Evolutionary conservation across 306 rosid genomes (phyloP).

Genomic region (Adenanthera pavonina): DNA sequence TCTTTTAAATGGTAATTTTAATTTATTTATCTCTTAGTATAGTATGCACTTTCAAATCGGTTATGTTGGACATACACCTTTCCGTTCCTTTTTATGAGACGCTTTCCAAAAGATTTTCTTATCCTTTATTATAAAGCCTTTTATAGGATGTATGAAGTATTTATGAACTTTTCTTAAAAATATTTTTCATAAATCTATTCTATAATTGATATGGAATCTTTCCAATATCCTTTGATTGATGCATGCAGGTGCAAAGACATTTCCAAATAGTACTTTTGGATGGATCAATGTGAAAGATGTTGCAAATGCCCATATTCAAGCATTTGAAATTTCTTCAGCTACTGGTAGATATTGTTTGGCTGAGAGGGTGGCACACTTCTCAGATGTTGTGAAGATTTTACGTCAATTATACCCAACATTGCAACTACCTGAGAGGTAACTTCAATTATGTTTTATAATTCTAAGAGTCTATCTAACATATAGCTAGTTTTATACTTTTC

Average conservation of each 20-base stretch:
- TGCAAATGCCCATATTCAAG: slow-evolving; percentile 73
- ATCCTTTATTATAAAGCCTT: too few relatives aligned
- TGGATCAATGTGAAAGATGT: slow-evolving; percentile 80
- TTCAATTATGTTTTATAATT: slow-evolving; percentile 2
- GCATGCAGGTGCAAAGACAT: slow-evolving; percentile 66
- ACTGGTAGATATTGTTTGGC: slow-evolving; percentile 70
- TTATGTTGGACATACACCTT: too few relatives aligned
- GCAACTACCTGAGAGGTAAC: slow-evolving; percentile 64
- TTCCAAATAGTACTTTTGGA: slow-evolving; percentile 52
- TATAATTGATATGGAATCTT: background rate
- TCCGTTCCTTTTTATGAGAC: too few relatives aligned
- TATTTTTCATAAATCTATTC: too few relatives aligned
- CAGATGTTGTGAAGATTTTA: slow-evolving; percentile 56
- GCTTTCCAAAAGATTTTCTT: too few relatives aligned
- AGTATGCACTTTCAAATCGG: too few relatives aligned
- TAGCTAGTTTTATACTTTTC: background rate
- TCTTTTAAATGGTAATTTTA: background rate
- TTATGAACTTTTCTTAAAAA: too few relatives aligned
- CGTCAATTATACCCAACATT: slow-evolving; percentile 56
- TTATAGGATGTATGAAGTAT: too few relatives aligned
- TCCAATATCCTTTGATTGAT: background rate
- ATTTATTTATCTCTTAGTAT: too few relatives aligned
- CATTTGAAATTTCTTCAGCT: slow-evolving; percentile 72
- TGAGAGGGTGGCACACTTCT: slow-evolving; percentile 56
- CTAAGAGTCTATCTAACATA: background rate